Evolutionary conservation across 78 protist genomes (phyloP).

Genomic region (Protostelium mycophagum): DNA sequence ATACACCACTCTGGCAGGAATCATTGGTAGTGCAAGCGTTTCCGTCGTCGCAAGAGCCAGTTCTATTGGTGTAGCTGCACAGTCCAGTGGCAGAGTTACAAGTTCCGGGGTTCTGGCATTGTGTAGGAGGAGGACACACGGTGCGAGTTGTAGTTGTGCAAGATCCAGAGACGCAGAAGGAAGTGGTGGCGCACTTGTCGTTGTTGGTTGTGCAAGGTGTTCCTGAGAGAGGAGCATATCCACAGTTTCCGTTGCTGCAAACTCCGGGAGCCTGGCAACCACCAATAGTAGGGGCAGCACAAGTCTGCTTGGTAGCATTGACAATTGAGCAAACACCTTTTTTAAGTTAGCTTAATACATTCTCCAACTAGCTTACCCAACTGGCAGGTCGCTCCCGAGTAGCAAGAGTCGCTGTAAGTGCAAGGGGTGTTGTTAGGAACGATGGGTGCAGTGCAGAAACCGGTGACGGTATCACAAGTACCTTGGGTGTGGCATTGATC

Average conservation of each 20-base stretch:
- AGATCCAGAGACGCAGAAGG: neutral
- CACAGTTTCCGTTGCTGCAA: neutral
- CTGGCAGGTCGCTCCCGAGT: neutral
- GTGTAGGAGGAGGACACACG: neutral
- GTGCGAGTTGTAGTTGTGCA: neutral
- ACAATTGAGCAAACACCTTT: neutral
- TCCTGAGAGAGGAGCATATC: neutral
- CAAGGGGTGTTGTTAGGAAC: constrained; percentile 21
- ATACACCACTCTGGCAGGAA: neutral
- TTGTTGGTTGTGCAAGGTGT: neutral
- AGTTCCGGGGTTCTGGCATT: neutral
- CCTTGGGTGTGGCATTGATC: no score
- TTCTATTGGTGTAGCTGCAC: neutral
- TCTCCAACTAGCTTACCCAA: neutral
- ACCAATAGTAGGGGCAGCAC: neutral
- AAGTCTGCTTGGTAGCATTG: neutral
- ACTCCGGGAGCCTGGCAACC: neutral
- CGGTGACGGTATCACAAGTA: constrained; percentile 2
- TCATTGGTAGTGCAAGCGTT: neutral
- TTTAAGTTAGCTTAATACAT: neutral
- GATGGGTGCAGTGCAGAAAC: neutral
- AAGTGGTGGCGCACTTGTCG: neutral
- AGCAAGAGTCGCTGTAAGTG: neutral
- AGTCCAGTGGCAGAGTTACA: neutral
- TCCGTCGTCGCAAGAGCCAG: neutral